Conservation (phyloP, 305 asterid species). For the Fraxinus latifolia region DNA sequence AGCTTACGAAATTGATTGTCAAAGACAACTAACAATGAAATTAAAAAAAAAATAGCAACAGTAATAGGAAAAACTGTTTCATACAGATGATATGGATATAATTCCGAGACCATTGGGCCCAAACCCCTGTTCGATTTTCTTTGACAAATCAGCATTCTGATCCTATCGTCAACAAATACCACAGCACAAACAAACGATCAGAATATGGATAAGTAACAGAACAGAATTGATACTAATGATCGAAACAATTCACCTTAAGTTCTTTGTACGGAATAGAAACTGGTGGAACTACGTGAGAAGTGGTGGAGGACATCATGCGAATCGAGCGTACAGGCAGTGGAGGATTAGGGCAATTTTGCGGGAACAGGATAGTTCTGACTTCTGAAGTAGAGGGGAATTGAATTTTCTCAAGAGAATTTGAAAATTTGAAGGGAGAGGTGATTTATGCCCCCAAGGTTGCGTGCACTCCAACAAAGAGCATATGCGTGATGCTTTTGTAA, state of each 20-base stretch:
- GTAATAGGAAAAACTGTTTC: constrained; percentile 21
- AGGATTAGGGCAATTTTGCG: background rate
- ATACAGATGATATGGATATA: constrained; percentile 69
- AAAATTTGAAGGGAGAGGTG: background rate
- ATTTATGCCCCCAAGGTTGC: background rate
- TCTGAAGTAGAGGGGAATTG: background rate
- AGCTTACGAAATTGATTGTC: background rate
- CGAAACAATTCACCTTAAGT: constrained; percentile 36
- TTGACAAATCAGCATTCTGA: constrained; percentile 54
- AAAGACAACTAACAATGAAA: background rate
- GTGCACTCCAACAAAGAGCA: background rate
- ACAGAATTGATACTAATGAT: background rate
- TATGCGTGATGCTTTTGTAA: too few species aligned
- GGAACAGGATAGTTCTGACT: background rate
- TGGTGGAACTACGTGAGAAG: constrained; percentile 46
- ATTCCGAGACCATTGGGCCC: constrained; percentile 86
- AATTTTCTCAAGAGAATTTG: background rate
- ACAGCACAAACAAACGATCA: constrained; percentile 24
- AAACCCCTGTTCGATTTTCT: constrained; percentile 73
- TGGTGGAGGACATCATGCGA: background rate
- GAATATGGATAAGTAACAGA: constrained; percentile 5
- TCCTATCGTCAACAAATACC: constrained; percentile 44
- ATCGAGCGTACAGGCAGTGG: background rate
- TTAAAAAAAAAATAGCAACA: background rate
- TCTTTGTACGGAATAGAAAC: constrained; percentile 58